phyloP scores from a whole-genome alignment of 1,284 basidiomycete species.

The Tilletiopsis washingtonensis region DNA sequence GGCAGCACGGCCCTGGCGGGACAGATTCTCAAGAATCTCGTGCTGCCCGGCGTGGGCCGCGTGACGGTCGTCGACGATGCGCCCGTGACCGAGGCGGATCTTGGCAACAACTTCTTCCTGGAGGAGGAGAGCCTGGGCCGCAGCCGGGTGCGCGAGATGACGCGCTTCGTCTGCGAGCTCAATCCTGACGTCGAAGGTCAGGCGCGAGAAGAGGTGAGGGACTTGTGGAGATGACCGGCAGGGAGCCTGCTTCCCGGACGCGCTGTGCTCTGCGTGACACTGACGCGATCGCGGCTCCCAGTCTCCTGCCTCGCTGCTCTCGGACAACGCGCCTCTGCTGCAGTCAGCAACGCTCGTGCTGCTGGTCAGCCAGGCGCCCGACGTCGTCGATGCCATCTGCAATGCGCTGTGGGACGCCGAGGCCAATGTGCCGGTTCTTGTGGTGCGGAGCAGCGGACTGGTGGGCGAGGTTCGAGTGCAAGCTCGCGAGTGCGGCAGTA shows the following conservation, averaged over 20 bases:
- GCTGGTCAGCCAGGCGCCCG: constrained; percentile 54
- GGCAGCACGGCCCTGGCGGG: constrained; percentile 72
- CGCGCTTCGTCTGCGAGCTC: constrained; percentile 70
- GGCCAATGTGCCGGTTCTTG: constrained; percentile 26
- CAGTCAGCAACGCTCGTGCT: constrained; percentile 68
- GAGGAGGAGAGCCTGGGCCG: constrained; percentile 66
- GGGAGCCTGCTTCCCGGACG: no score
- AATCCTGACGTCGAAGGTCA: constrained; percentile 75
- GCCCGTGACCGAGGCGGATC: constrained; percentile 63
- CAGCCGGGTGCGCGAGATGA: constrained; percentile 69
- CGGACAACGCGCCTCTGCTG: constrained; percentile 45
- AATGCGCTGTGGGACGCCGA: constrained; percentile 17
- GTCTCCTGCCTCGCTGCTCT: neutral
- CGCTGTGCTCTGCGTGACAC: neutral
- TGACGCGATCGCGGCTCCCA: neutral
- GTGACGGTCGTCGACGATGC: constrained; percentile 76
- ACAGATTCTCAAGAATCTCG: constrained; percentile 85
- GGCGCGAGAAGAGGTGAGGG: constrained; percentile 57
- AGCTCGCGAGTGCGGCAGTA: constrained; percentile 34
- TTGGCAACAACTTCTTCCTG: constrained; percentile 94
- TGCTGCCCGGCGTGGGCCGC: constrained; percentile 83
- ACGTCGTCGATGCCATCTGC: constrained; percentile 27
- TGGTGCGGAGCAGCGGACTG: constrained; percentile 30
- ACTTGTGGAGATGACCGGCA: no score
- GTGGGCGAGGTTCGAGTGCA: constrained; percentile 32